Evolutionary conservation across 2,329 filamentous ascomycete species (phyloP).

Genomic region (Fusarium penzigii): DNA sequence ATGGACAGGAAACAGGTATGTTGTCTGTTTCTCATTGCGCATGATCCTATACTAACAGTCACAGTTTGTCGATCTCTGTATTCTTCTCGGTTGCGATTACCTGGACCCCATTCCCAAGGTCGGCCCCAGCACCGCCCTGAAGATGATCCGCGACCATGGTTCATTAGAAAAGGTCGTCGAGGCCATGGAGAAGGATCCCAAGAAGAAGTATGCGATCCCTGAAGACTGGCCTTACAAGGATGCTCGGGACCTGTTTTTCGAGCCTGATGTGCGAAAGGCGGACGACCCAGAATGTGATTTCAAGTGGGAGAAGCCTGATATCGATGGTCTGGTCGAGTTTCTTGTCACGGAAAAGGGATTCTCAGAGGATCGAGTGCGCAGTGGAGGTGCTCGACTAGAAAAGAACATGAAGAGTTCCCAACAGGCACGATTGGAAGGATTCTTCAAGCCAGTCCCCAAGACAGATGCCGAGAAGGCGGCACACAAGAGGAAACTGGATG

Average conservation of each 20-base stretch:
- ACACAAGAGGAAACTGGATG: slow-evolving; percentile 90
- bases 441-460: slow-evolving; percentile 92
- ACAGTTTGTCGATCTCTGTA: slow-evolving; percentile 96
- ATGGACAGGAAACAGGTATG: slow-evolving; percentile 85
- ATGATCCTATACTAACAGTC: slow-evolving; percentile 7
- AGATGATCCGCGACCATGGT: slow-evolving; percentile 90
- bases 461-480: slow-evolving; percentile 81
- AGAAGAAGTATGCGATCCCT: slow-evolving; percentile 80
- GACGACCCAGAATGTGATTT: slow-evolving; percentile 90
- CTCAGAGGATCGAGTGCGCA: slow-evolving; percentile 88
- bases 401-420: slow-evolving; percentile 92
- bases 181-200: slow-evolving; percentile 71
- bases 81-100: slow-evolving; percentile 96
- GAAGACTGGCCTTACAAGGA: slow-evolving; percentile 98
- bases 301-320: slow-evolving; percentile 94
- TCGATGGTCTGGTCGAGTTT: slow-evolving; percentile 86
- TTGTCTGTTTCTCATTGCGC: background rate
- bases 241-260: slow-evolving; percentile 86
- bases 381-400: slow-evolving; percentile 73
- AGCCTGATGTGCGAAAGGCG: slow-evolving; percentile 83
- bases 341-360: slow-evolving; percentile 95
- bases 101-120: slow-evolving; percentile 95
- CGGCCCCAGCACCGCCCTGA: slow-evolving; percentile 87
- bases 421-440: slow-evolving; percentile 89
- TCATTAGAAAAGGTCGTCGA: slow-evolving; percentile 86